Evolutionary conservation across 805 yeast genomes (phyloP), one percentile per base, ranked within the genome.

Genomic region (Kluyveromyces wickerhamii): DNA sequence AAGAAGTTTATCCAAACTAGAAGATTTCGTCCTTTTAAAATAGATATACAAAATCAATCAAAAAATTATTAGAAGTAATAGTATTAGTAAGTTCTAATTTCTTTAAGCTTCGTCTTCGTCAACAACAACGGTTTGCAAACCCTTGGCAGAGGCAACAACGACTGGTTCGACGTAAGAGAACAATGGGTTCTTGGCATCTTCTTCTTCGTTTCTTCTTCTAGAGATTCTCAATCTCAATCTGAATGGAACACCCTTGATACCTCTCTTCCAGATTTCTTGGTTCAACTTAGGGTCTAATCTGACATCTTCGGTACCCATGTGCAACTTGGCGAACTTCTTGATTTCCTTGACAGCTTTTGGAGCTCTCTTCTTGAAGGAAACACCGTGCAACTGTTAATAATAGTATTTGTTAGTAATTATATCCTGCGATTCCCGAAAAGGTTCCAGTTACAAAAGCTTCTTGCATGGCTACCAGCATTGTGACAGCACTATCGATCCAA

Each of bases 171-270:
- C 98, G 72, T 76, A 88, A 55, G 97, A 87, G 78, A 85, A 92
- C 69, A 92, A 79, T 69, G 88, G 86, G 75, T 86, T 88, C 79
- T 81, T 82, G 63, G 98, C 96, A 67, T 86, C 89, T 78, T 92
- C 98, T 77, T 92, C 98, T 72, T 92, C 96, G 78, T 92, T 92
- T 79, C 97, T 86, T 88, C 82, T 92, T 81, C 95, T 83, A 49
- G 97, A 87, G 74, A 92, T 88, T 77, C 96, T 88, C 68, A 92
- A 78, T 78, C 98, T 88, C 71, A 92, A 67, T 80, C 96, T 88
- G 86, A 73, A 75, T 68, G 95, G 95, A 63, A 86, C 94, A 77
- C 96, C 96, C 79, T 88, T 87, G 74, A 92, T 80, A 78, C 98
- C 98, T 77, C 95, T 88, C 72, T 85, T 82, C 98, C 98, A 92